Conservation (phyloP, 2,329 filamentous ascomycete species). For the Penicillium thymicola region DNA sequence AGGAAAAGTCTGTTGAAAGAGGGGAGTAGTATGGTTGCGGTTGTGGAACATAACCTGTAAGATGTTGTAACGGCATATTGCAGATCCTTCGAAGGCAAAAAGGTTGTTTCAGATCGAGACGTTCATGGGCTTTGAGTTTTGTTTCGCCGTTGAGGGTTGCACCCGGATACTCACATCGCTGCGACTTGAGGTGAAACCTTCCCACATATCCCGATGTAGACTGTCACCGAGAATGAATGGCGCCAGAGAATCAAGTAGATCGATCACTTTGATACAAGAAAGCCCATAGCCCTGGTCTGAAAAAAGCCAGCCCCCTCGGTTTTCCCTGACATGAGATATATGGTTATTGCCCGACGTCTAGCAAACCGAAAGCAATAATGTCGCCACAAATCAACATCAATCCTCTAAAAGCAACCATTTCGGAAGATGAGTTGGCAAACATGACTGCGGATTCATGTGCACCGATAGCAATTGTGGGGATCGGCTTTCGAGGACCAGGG, state of each 20-base stretch:
- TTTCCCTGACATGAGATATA: neutral
- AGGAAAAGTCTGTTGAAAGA: neutral
- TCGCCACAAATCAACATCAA: neutral
- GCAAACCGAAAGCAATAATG: neutral
- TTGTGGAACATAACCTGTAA: neutral
- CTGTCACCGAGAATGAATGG: neutral
- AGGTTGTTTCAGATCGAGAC: constrained; percentile 1
- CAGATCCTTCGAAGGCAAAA: neutral
- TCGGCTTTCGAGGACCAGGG: constrained; percentile 25
- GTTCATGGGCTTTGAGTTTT: neutral
- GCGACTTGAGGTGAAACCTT: neutral
- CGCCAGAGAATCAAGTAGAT: neutral
- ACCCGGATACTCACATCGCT: constrained; percentile 6
- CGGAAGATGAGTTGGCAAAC: constrained; percentile 1
- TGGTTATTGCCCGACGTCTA: neutral
- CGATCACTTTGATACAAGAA: neutral
- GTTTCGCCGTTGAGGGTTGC: constrained; percentile 7
- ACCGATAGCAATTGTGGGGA: constrained; percentile 28
- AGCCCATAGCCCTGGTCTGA: neutral
- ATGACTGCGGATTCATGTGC: constrained; percentile 6
- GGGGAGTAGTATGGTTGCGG: neutral
- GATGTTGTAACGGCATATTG: neutral
- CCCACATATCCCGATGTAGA: neutral
- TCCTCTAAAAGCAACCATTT: neutral
- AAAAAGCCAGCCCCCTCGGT: neutral